These are phyloP conservation scores for Ajuga chamaepitys DNA, from an alignment of 257 asterid genomes.

Conservation along the genomic window DNA sequence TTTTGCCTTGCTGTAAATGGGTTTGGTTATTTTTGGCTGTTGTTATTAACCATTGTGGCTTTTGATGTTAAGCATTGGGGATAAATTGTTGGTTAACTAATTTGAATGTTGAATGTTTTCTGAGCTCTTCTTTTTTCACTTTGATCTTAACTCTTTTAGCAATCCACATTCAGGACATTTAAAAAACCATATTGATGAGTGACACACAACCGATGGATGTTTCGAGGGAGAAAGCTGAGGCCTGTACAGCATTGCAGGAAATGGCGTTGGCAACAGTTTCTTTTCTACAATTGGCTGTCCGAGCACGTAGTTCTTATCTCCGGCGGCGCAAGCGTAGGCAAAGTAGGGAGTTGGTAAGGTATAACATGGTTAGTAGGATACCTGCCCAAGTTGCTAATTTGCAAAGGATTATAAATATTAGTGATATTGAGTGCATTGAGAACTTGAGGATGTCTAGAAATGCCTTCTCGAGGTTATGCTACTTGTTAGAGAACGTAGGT, in stretches of 20 bases:
- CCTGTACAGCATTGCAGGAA: constrained; percentile 7
- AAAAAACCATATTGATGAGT: constrained; percentile 1
- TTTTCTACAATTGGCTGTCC: constrained; percentile 5
- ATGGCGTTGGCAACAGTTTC: constrained; percentile 13
- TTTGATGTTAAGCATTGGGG: background rate
- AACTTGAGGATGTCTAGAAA: constrained; percentile 19
- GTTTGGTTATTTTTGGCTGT: background rate
- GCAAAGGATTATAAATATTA: constrained; percentile 13
- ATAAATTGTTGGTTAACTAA: too few relatives aligned
- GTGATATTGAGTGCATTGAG: constrained; percentile 18
- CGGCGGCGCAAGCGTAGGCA: background rate
- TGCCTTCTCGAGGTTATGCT: constrained; percentile 14
- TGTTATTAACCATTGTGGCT: background rate
- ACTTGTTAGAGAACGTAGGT: constrained; percentile 10
- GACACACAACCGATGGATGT: constrained; percentile 4
- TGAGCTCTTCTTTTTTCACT: background rate
- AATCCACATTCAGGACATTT: background rate
- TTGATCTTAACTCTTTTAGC: background rate
- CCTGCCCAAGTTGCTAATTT: constrained; percentile 18
- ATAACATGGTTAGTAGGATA: constrained; percentile 6
- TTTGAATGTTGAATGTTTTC: background rate
- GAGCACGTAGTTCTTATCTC: constrained; percentile 13
- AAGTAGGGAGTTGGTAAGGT: background rate
- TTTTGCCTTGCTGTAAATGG: background rate
- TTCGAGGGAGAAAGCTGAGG: constrained; percentile 6